phyloP scores from a whole-genome alignment of 2,329 filamentous ascomycete species.

The Trichocomaceae sp. region DNA sequence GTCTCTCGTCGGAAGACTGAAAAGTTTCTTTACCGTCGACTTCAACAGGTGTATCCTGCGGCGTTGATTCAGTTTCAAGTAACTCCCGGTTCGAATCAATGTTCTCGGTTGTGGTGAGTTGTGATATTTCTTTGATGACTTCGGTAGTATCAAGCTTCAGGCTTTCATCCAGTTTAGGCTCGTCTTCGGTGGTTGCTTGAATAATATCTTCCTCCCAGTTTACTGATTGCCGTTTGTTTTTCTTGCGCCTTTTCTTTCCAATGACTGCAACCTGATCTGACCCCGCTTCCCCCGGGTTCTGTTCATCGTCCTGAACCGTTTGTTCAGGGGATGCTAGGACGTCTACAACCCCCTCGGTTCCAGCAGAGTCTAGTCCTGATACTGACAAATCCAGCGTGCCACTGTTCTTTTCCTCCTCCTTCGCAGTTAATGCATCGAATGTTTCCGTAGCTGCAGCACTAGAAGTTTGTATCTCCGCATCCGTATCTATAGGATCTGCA shows the following conservation, averaged over 20 bases:
- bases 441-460: neutral
- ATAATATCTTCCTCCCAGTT: slow-evolving; percentile 19
- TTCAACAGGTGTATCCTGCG: slow-evolving; percentile 27
- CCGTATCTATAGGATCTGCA: neutral
- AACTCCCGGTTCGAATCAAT: slow-evolving; percentile 17
- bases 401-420: slow-evolving; percentile 24
- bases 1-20: slow-evolving; percentile 36
- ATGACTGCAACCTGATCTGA: slow-evolving; percentile 23
- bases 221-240: slow-evolving; percentile 37
- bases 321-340: neutral
- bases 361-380: slow-evolving; percentile 14
- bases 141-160: neutral
- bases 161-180: slow-evolving; percentile 9
- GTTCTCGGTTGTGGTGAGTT: slow-evolving; percentile 15
- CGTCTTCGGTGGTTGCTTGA: slow-evolving; percentile 14
- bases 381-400: slow-evolving; percentile 17
- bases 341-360: slow-evolving; percentile 11
- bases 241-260: slow-evolving; percentile 43
- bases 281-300: slow-evolving; percentile 12
- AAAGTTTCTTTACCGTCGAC: slow-evolving; percentile 40
- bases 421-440: slow-evolving; percentile 8
- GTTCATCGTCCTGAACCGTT: slow-evolving; percentile 13
- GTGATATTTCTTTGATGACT: slow-evolving; percentile 8
- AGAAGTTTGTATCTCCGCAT: neutral
- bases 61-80: slow-evolving; percentile 24